Evolutionary conservation across 1,284 basidiomycete species (phyloP), one percentile per base, ranked within the genome.

Genomic region (Chondrostereum purpureum): DNA sequence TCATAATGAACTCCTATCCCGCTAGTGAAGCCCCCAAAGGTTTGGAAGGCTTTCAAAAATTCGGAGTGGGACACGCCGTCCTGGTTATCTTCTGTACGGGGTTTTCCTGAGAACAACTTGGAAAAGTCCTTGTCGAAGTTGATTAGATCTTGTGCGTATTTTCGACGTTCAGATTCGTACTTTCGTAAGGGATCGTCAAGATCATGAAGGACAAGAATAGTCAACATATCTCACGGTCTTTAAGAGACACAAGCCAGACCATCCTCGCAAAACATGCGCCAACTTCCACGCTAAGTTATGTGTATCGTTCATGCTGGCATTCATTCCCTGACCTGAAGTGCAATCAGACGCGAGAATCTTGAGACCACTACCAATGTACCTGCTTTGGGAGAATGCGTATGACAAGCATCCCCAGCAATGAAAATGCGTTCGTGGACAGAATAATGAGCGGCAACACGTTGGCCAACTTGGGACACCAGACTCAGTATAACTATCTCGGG

Each of bases 241-340:
- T 17, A 93, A 64, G 10, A 93, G 63, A 0, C 75, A 76, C 2
- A 73, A 66, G 33, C 75, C 67, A 1, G 86, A 83, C 72, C 78
- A 80, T 6, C 84, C 86, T 42, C 78, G 77, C 14, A 90, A 62
- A 16, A 89, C 87, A 43, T 86, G 77, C 0, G 69, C 70, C 37
- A 92, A 56, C 58, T 92, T 92, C 88, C 88, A 91, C 2, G 73
- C 82, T 80, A 23, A 71, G 55, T 90, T 90, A 53, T 88, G 87
- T 8, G 82, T 78, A 57, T 92, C 88, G 50, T 83, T 86, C 85
- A 91, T 89, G 54, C 84, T 85, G 1, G 81, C 81, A 50, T 87
- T 87, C 84, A 86, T 86, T 3, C 83, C 83, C 57, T 83, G 73
- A 5, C 76, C 75, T 78, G 42, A 11, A 17, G 4, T 24, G 33